A percentile compares a stretch with the other conserved stretches of the same genome.
These are phyloP conservation scores for Fagus sylvatica DNA, from an alignment of 306 rosid species.

Conservation along the genomic window DNA sequence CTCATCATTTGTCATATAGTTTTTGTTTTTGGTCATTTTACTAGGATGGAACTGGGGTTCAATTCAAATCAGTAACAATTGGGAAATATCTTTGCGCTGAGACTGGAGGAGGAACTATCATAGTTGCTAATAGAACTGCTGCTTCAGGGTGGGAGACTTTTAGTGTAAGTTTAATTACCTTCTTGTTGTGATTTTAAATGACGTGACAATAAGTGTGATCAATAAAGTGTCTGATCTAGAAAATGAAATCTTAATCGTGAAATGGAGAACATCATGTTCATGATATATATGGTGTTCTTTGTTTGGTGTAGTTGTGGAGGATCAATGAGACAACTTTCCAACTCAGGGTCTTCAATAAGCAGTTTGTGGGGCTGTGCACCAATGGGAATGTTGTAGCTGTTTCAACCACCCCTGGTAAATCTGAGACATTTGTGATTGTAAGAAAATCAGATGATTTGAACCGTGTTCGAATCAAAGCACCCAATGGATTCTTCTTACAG, in stretches of 20 bases:
- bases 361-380: conserved; percentile 58
- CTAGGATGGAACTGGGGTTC: conserved; percentile 73
- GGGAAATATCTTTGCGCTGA: conserved; percentile 61
- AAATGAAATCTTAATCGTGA: too few species aligned
- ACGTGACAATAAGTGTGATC: too few species aligned
- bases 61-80: conserved; percentile 60
- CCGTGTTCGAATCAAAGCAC: conserved; percentile 59
- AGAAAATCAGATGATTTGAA: conserved; percentile 37
- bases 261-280: too few species aligned
- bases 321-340: conserved; percentile 47
- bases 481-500: conserved; percentile 69
- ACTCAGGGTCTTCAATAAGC: conserved; percentile 57
- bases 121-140: conserved; percentile 65
- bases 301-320: conserved; percentile 65
- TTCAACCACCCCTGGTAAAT: conserved; percentile 30
- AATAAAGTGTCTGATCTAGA: too few species aligned
- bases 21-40: neutral
- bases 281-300: neutral
- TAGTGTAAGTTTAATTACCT: conserved; percentile 26
- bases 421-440: conserved; percentile 43
- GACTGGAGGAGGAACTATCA: conserved; percentile 64
- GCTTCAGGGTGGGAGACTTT: conserved; percentile 82
- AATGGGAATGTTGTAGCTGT: conserved; percentile 48
- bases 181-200: too few species aligned
- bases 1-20: neutral